phyloP scores from a whole-genome alignment of 2,329 filamentous ascomycete genomes.

The Fusarium mangiferae region DNA sequence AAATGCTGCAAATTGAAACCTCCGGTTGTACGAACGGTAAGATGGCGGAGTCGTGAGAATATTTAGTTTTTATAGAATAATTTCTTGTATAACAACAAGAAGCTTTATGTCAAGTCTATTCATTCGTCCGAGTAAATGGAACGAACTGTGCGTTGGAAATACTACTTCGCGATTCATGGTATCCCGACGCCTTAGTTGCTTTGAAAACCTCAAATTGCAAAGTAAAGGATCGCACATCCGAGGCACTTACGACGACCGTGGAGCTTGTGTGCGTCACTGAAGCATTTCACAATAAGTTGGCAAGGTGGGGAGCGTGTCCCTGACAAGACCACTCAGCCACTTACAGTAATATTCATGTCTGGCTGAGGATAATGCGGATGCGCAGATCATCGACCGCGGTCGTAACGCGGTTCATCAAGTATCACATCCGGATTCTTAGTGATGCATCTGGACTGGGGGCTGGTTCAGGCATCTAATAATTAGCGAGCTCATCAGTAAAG shows the following conservation, averaged over 20 bases:
- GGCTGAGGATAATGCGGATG: too few relatives aligned
- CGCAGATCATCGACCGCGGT: too few relatives aligned
- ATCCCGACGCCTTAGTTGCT: not conserved
- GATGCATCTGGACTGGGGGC: too few relatives aligned
- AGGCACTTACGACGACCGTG: not conserved
- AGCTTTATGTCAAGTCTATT: not conserved
- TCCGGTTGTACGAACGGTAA: not conserved
- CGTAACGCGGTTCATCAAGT: too few relatives aligned
- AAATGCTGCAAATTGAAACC: accelerated
- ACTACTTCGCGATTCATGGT: too few relatives aligned
- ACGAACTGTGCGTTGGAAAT: not conserved
- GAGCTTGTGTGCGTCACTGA: not conserved
- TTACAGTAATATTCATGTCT: too few relatives aligned
- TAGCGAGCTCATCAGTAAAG: too few relatives aligned
- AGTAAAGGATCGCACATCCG: not conserved
- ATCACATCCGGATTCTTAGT: too few relatives aligned
- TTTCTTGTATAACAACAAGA: not conserved
- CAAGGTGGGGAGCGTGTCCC: not conserved
- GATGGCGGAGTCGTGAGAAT: not conserved
- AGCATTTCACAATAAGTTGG: not conserved
- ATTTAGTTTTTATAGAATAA: not conserved
- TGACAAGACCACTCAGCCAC: too few relatives aligned
- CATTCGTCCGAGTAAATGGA: not conserved
- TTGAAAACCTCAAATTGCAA: not conserved
- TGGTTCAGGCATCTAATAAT: too few relatives aligned